phyloP scores from a whole-genome alignment of 2,329 filamentous ascomycete genomes.

The Ustilaginoidea virens region DNA sequence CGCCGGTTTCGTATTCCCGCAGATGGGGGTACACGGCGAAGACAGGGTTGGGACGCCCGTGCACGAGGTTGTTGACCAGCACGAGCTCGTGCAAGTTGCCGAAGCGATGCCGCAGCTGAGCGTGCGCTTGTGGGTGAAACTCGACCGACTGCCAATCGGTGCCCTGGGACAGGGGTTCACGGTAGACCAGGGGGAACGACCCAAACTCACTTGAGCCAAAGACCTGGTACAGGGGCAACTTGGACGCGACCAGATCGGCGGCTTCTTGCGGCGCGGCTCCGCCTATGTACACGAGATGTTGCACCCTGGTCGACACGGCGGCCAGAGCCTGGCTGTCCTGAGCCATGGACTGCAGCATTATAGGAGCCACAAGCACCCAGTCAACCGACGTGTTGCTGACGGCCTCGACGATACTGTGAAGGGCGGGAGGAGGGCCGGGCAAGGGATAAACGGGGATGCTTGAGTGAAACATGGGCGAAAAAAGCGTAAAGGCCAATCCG shows the following conservation, averaged over 20 bases:
- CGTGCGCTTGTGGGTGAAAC: constrained; percentile 1
- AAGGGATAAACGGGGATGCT: constrained; percentile 2
- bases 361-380: constrained; percentile 2
- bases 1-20: constrained; percentile 2
- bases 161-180: background rate
- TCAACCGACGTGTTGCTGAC: constrained; percentile 3
- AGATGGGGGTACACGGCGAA: constrained; percentile 1
- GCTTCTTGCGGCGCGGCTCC: background rate
- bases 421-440: constrained; percentile 2
- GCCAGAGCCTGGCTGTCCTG: background rate
- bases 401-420: constrained; percentile 4
- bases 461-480: constrained; percentile 1
- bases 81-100: constrained; percentile 2
- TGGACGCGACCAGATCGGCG: background rate
- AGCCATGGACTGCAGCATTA: constrained; percentile 1
- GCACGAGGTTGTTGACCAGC: background rate
- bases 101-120: constrained; percentile 2
- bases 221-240: constrained; percentile 1
- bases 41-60: constrained; percentile 1
- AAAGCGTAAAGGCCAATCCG: constrained; percentile 2
- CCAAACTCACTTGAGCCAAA: constrained; percentile 3
- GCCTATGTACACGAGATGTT: constrained; percentile 1
- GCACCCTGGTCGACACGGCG: background rate
- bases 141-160: constrained; percentile 3
- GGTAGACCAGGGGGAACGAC: constrained; percentile 2